phyloP scores from a whole-genome alignment of 2,329 filamentous ascomycete species.

The Aureobasidium sp. region DNA sequence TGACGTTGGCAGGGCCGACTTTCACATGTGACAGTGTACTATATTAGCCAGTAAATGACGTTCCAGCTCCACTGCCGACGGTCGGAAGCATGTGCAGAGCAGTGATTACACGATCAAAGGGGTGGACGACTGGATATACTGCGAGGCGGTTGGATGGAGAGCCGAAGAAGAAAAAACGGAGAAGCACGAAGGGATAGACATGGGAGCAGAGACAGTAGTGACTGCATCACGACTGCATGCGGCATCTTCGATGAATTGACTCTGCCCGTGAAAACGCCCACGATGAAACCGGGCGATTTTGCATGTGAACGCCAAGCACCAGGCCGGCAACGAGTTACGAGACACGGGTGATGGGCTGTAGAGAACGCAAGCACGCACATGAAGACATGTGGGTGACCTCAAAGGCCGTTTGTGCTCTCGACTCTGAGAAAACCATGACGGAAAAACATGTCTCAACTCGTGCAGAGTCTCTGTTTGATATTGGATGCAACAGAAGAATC shows the following conservation, averaged over 20 bases:
- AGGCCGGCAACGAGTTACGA: neutral
- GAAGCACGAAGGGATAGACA: slow-evolving; percentile 11
- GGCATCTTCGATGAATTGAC: slow-evolving; percentile 13
- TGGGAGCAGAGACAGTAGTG: slow-evolving; percentile 13
- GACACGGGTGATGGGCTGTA: neutral
- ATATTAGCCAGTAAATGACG: slow-evolving; percentile 13
- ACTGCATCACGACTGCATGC: slow-evolving; percentile 14
- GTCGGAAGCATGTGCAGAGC: slow-evolving; percentile 7
- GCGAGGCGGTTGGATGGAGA: slow-evolving; percentile 13
- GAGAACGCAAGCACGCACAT: neutral
- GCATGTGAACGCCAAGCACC: slow-evolving; percentile 9
- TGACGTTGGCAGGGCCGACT: slow-evolving; percentile 14
- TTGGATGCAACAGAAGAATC: neutral
- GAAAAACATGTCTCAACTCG: neutral
- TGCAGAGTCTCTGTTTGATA: neutral
- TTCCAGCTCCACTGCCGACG: slow-evolving; percentile 11
- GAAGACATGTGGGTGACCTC: slow-evolving; percentile 1
- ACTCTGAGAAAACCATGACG: neutral
- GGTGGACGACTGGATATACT: neutral
- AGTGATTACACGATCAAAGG: neutral
- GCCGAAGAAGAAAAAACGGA: slow-evolving; percentile 10
- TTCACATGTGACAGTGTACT: slow-evolving; percentile 14
- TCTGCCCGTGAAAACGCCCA: slow-evolving; percentile 11
- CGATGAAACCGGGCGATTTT: neutral
- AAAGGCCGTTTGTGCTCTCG: slow-evolving; percentile 4